These are phyloP conservation scores for Beauveria bassiana DNA, from an alignment of 2,329 filamentous ascomycete genomes.

Conservation along the genomic window DNA sequence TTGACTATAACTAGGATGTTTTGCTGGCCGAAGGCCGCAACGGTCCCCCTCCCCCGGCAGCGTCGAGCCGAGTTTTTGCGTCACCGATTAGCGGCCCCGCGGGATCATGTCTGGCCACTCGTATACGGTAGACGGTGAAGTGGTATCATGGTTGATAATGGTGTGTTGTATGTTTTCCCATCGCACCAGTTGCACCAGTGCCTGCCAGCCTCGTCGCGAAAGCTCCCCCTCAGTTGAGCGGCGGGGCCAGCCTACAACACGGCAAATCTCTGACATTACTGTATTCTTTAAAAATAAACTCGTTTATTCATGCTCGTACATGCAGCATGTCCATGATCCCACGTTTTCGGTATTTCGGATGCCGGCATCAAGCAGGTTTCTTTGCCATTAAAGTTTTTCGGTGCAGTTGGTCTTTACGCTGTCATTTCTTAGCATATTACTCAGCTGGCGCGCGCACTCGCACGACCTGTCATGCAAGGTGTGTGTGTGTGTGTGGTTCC, in stretches of 20 bases:
- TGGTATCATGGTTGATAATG: background rate
- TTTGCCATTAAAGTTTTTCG: background rate
- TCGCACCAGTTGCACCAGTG: background rate
- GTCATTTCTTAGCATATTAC: background rate
- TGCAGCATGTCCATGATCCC: background rate
- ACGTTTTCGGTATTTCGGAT: background rate
- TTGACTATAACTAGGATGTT: background rate
- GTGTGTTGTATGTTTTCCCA: background rate
- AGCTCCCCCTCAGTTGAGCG: background rate
- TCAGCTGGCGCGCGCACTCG: conserved; percentile 1
- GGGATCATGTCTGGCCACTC: background rate
- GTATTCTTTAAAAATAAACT: background rate
- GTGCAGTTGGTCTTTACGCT: background rate
- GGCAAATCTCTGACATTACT: background rate
- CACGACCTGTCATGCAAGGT: background rate
- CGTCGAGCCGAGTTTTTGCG: background rate
- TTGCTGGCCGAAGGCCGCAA: background rate
- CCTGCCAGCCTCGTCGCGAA: background rate
- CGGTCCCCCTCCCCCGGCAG: background rate
- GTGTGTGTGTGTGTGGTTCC: background rate
- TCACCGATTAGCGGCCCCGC: background rate
- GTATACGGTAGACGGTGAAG: too few relatives aligned
- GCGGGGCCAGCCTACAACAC: background rate
- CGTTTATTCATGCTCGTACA: background rate
- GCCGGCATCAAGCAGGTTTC: background rate